Evolutionary conservation across 1,284 basidiomycete genomes (phyloP), one percentile per base, ranked within the genome.

Genomic region (Ceratobasidium papillatum): DNA sequence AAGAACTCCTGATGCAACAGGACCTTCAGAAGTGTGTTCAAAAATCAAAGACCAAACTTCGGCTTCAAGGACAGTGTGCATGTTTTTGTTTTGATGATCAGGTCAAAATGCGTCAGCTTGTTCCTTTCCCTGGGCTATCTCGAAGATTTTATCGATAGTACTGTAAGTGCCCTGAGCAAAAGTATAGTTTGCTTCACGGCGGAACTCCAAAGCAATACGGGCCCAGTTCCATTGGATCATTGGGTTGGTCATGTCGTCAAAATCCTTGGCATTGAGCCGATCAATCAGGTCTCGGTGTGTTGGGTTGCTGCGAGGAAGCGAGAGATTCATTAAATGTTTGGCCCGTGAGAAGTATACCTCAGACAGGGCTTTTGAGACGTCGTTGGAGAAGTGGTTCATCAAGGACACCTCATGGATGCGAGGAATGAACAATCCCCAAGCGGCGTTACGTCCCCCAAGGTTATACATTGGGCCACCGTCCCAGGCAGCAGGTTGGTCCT

Each of bases 181-280:
- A 52, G 72, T 73, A 64, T 66, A 77, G 75, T 78, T 78, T 22
- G 51, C 19, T 1, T 62, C 54, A 34, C 77, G 51, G 22, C 61
- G 52, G 77, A 78, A 78, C 62, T 78, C 76, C 8, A 76, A 77
- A 17, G 78, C 77, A 72, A 78, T 78, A 11, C 77, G 63, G 22
- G 77, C 77, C 77, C 78, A 78, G 43, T 78, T 68, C 78, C 78
- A 78, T 27, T 77, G 38, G 19, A 71, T 58, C n/a, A n/a, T n/a
- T n/a, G n/a, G n/a, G n/a, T n/a, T n/a, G n/a, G n/a, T n/a, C n/a
- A n/a, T n/a, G n/a, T n/a, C n/a, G 3, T 41, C 30, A 25, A 43
- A 27, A 17, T 38, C 34, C 19, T 54, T 25, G 8, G 66, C 62
- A 64, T 78, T 78, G 22, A 78, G 74, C 25, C 69, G 74, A 4